Evolutionary conservation across 495 filamentous ascomycete genomes (phyloP).

Genomic region (Podospora pseudoanserina): DNA sequence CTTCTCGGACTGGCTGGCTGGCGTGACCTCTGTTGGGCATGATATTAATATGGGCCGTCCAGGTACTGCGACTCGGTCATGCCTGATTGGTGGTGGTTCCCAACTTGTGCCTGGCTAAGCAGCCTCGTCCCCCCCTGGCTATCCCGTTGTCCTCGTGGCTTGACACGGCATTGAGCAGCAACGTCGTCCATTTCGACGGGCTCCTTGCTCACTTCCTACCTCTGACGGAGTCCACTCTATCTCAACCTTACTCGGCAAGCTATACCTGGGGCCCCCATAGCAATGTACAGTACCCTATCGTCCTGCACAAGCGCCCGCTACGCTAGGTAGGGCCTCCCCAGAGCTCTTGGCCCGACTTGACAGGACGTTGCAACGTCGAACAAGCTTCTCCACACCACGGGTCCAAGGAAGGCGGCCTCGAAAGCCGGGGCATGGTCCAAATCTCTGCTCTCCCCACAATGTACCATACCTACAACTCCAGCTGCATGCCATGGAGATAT

Average conservation of each 20-base stretch:
- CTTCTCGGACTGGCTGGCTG: constrained; percentile 19
- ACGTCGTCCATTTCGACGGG: neutral
- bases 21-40: constrained; percentile 30
- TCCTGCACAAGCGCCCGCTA: constrained; percentile 20
- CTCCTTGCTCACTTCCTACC: constrained; percentile 4
- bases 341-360: constrained; percentile 15
- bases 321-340: constrained; percentile 8
- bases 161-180: constrained; percentile 36
- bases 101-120: constrained; percentile 32
- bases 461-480: constrained; percentile 28
- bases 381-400: constrained; percentile 31
- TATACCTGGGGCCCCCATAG: constrained; percentile 23
- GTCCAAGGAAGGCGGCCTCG: constrained; percentile 21
- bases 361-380: constrained; percentile 13
- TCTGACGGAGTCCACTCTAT: constrained; percentile 24
- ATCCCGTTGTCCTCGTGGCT: constrained; percentile 15
- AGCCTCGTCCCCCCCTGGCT: constrained; percentile 25
- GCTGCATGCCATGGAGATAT: constrained; percentile 35
- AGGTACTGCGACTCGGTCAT: constrained; percentile 31
- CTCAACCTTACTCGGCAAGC: constrained; percentile 30
- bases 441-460: constrained; percentile 33
- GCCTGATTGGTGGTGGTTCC: constrained; percentile 27
- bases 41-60: constrained; percentile 35
- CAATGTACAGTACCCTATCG: constrained; percentile 12
- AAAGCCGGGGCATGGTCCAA: constrained; percentile 17